Evolutionary conservation across 306 rosid species (phyloP), one percentile per base, ranked within the genome.

Genomic region (Oxytropis ochrocephala): DNA sequence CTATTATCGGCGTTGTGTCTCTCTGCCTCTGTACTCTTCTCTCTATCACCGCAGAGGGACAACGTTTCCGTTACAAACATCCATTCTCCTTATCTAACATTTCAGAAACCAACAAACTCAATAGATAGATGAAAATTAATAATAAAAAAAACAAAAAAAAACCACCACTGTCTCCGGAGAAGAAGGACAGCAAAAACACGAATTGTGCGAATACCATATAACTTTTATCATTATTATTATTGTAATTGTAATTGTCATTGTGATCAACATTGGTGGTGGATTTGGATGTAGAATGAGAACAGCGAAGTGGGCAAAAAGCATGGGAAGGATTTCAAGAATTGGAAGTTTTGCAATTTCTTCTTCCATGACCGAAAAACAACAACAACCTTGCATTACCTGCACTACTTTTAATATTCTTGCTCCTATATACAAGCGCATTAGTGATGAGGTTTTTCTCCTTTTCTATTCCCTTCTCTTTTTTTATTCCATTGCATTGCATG

Each of bases 401-500:
- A 94, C 99, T 7, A 94, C 99, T 29, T 94, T 94, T 67, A 94
- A 94, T 76, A 91, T 94, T 54, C 97, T 94, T 33, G 99, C 99
- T 36, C 99, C 99, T 46, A 94, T 94, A n/a, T 94, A 94, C 81
- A 94, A 94, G 77, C 97, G 99, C 21, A 70, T 94, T 67, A 64
- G 78, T 59, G 80, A 69, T 10, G 86, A 94, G 90, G 98, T 92
- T 49, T 61, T 33, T 8, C 7, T 72, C 1, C 8, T 54, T 30
- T 21, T 33, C 11, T 21, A 8, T 0, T 43, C 43, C 3, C 30
- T 69, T 29, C 3, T 32, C 7, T 14, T 42, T 7, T 8, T 48
- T 48, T 1, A n/a, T n/a, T n/a, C n/a, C n/a, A n/a, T 19, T 33
- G 16, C 21, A 17, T 42, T 50, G 1, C 43, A 4, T 19, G 13